Base-by-base conservation (phyloP, 345 rosid species). In the Dipteronia sinensis region DNA sequence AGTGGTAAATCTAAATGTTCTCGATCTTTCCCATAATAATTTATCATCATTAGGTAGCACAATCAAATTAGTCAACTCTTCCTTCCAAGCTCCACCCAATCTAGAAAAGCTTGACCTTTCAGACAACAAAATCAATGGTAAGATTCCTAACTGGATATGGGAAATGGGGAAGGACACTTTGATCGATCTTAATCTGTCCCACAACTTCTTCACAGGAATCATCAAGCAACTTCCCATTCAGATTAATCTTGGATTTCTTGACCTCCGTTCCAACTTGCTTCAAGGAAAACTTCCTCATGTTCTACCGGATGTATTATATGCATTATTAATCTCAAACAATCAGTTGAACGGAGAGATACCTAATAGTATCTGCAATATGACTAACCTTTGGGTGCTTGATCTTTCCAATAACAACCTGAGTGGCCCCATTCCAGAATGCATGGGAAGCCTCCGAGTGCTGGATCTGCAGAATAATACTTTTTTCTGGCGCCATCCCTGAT, bases 51-150 rank as follows among this genome's bases (percentile, higher is more conserved):
- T 62, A n/a, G 47, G 16, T 4, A 29, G 31, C 10, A 59, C 58
- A 72, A 63, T 11, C 17, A 65, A 25, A 23, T 1, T 7, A 31
- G 34, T 31, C 38, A 72, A 63, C 16, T 25, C 46, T 25, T 38
- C 71, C 7, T 84, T 75, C 10, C 72, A 79, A 12, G 62, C 77
- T 31, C 34, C 5, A 3, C 5, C 34, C 31, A 64, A 29, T 11
- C 29, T 64, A 13, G 59, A 19, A 10, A 23, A 65, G 4, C 15
- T 69, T 16, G 47, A 63, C 10, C 71, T 84, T 67, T 67, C 76
- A 10, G 6, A 70, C 11, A 88, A 82, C 66, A 69, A 46, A 16
- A 80, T 82, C 40, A 56, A 74, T 7, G 87, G 86, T 0, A 10
- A 19, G 3, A 31, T 88, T 23, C 81, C 80, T 3, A 40, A 56